Evolutionary conservation across 148 eudicot species (phyloP), one percentile per base, ranked within the genome.

Genomic region (Amaranthus hypochondriacus): DNA sequence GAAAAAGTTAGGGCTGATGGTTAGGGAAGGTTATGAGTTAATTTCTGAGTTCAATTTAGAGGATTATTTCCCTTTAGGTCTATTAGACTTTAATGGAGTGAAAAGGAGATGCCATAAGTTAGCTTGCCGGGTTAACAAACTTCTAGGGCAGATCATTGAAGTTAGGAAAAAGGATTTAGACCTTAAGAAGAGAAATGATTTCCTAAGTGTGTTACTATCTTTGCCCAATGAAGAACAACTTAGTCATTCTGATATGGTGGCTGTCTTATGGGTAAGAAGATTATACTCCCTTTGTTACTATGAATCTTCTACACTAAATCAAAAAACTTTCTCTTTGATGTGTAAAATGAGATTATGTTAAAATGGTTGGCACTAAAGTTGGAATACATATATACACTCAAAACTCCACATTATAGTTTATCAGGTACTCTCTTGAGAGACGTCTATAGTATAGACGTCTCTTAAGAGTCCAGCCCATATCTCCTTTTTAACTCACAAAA

Each of bases 21-120:
- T 91, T 0, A 79, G 86, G 46, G 90, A 91, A 86, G 96, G 96
- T 54, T 91, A 91, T 80, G 96, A 87, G 68, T 68, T 91, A 44
- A 89, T 91, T 47, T 81, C 83, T 3, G 84, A 89, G 62, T 87
- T 91, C 56, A 84, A 84, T 69, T 82, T 86, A 81, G 85, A 70
- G 15, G 96, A 91, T 66, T 84, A 89, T 73, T 81, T 91, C 74
- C 79, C 84, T 46, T 10, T 84, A 42, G 71, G 87, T 81, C 81
- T 87, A 71, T 79, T 87, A 79, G 96, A 91, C 64, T 86, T 89
- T 21, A 62, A 72, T 77, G 91, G 93, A 44, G 86, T 89, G 2
- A 87, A 83, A 82, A 86, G 87, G 63, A 91, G 93, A 82, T 91
- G 93, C 47, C 75, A 79, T 64, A 82, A 75, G 51, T 73, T 91